Base-by-base conservation (phyloP, 805 yeast species). In the Saccharomycopsis fermentans region DNA sequence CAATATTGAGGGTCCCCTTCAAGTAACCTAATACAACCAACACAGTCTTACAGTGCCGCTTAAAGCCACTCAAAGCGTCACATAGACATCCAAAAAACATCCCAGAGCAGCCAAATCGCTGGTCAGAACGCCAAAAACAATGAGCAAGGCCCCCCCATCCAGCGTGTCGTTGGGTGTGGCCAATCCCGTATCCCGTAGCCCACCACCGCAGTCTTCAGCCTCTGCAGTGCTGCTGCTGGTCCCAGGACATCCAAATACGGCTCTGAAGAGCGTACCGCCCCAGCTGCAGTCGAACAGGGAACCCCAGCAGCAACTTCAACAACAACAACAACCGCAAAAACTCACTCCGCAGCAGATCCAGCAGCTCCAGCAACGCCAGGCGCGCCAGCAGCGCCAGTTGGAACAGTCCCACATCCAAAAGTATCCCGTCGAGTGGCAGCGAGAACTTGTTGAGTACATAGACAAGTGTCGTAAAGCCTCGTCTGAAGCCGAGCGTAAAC, bases 381-480 rank as follows among this genome's bases (percentile, higher is more conserved):
- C 35, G 34, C 55, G 8, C 14, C 56, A 54, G 19, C 52, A 55
- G 43, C 58, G 19, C n/a, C 54, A 55, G 19, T 16, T 24, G 9
- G 52, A 32, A 19, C 32, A 55, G 17, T 17, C 35, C 14, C 55
- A 34, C 19, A 32, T 47, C 16, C 51, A 52, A 12, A 56, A 58
- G 17, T 58, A 54, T 40, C 60, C 55, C n/a, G 50, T 43, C 24
- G 58, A 57, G n/a, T 58, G 60, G 60, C 60, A 58, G 11, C 55
- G 55, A 26, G 60, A 58, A 24, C 24, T 58, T 19, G 60, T 54
- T n/a, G 24, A 47, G 24, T 50, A 55, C 27, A 58, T 58, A 12
- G 54, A 51, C 14, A 43, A 55, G 52, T 58, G 52, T 35, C 32
- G 54, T 12, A 29, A 34, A 17, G 52, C 55, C 9, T 34, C 47